Percentiles rank a stretch among this genome's conserved stretches.
Evolutionary conservation across 1,139 yeast genomes (phyloP).

Genomic region (Candida sp.): DNA sequence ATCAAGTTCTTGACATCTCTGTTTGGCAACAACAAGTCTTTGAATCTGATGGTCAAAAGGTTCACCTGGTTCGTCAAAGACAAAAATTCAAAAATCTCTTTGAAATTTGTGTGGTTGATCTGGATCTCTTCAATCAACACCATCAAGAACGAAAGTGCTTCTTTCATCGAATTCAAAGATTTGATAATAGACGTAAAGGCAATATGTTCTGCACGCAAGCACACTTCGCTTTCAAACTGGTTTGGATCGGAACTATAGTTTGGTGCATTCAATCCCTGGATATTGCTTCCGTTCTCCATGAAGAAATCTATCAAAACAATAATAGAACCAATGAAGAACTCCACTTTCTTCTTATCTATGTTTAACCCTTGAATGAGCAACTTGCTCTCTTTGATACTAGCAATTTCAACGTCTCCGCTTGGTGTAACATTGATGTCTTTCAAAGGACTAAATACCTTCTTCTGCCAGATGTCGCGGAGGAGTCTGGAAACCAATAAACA

Average conservation of each 20-base stretch:
- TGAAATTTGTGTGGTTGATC: constrained; percentile 44
- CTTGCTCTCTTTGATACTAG: constrained; percentile 51
- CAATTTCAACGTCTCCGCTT: constrained; percentile 39
- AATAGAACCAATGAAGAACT: constrained; percentile 69
- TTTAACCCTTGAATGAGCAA: constrained; percentile 48
- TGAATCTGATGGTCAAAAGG: constrained; percentile 68
- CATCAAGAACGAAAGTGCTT: constrained; percentile 86
- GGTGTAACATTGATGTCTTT: constrained; percentile 48
- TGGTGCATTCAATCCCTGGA: constrained; percentile 65
- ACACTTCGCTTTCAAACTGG: constrained; percentile 61
- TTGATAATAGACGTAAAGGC: constrained; percentile 83
- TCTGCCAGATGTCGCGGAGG: constrained; percentile 79
- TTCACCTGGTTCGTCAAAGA: constrained; percentile 70
- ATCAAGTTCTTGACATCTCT: constrained; percentile 67
- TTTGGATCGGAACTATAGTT: constrained; percentile 51
- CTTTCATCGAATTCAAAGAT: constrained; percentile 80
- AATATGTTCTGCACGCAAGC: constrained; percentile 90
- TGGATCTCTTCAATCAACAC: constrained; percentile 80
- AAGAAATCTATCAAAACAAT: constrained; percentile 64
- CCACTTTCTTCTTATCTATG: constrained; percentile 59
- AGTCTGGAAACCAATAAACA: constrained; percentile 79
- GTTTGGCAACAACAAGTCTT: constrained; percentile 76
- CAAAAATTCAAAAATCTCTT: constrained; percentile 73
- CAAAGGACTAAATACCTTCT: constrained; percentile 61
- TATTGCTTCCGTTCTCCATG: constrained; percentile 58